A percentile compares a stretch with the other conserved stretches of the same genome.
Evolutionary conservation across 805 yeast species (phyloP).

Genomic region (Schwanniomyces occidentalis): DNA sequence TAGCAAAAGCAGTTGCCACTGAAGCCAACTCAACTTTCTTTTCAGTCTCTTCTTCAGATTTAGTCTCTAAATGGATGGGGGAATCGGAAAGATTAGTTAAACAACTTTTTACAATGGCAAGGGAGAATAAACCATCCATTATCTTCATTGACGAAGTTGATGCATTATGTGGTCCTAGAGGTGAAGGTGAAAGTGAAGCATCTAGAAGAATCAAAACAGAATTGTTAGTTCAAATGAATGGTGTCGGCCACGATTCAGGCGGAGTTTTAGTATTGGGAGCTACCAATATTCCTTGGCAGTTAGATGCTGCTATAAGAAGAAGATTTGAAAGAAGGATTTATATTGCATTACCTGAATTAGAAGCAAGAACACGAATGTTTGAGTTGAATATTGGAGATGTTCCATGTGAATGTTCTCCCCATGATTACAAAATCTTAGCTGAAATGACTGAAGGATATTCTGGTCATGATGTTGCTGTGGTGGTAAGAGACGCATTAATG

Average conservation of each 20-base stretch:
- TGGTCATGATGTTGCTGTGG: constrained; percentile 96
- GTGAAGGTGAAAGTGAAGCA: constrained; percentile 97
- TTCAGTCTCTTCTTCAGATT: constrained; percentile 92
- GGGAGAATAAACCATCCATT: constrained; percentile 93
- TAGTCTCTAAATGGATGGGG: constrained; percentile 99
- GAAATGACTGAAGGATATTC: constrained; percentile 97
- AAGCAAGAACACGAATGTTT: constrained; percentile 91
- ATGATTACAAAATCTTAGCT: constrained; percentile 76
- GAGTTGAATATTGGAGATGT: constrained; percentile 89
- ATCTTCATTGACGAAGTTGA: constrained; percentile 98
- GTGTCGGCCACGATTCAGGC: constrained; percentile 91
- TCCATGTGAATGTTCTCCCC: constrained; percentile 72
- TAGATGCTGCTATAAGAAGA: constrained; percentile 96
- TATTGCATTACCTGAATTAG: constrained; percentile 91
- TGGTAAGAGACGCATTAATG: constrained; percentile 96
- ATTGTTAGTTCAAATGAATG: constrained; percentile 95
- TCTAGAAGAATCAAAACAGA: constrained; percentile 95
- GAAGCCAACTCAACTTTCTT: constrained; percentile 97
- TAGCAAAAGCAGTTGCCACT: constrained; percentile 98
- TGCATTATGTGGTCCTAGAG: constrained; percentile 96
- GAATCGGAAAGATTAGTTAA: constrained; percentile 95
- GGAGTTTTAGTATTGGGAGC: constrained; percentile 97
- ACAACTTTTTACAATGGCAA: constrained; percentile 91
- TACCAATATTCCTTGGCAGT: constrained; percentile 98
- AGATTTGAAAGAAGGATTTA: constrained; percentile 95